These are phyloP conservation scores for Osmozyma mogii DNA, from an alignment of 805 yeast genomes.

Conservation along the genomic window DNA sequence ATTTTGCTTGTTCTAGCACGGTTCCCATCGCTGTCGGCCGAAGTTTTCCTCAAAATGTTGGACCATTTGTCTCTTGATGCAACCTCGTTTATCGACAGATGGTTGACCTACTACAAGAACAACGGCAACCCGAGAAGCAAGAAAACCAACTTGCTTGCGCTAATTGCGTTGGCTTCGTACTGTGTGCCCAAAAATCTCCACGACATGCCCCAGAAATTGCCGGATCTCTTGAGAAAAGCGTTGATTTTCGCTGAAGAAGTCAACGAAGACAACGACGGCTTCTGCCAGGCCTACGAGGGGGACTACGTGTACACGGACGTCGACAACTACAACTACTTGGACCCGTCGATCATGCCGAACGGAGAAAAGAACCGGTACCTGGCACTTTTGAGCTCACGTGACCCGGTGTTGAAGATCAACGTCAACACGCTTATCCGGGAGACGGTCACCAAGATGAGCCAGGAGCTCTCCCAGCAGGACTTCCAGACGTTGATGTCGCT, in stretches of 20 bases:
- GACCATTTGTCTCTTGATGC: conserved; percentile 19
- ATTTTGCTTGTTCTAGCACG: conserved; percentile 30
- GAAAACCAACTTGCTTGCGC: conserved; percentile 59
- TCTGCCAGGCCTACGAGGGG: conserved; percentile 28
- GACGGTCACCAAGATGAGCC: conserved; percentile 19
- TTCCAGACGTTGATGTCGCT: conserved; percentile 29
- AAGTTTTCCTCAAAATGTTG: conserved; percentile 26
- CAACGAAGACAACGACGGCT: conserved; percentile 41
- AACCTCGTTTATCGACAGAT: conserved; percentile 19
- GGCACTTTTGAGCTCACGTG: conserved; percentile 20
- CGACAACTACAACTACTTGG: conserved; percentile 34
- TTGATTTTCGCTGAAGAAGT: conserved; percentile 63
- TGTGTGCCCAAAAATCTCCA: conserved; percentile 18
- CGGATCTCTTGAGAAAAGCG: conserved; percentile 22
- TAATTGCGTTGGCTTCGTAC: conserved; percentile 41
- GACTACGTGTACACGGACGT: conserved; percentile 34
- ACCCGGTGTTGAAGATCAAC: conserved; percentile 36
- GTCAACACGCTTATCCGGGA: conserved; percentile 37
- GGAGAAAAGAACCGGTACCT: conserved; percentile 36
- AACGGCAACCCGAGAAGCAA: conserved; percentile 70
- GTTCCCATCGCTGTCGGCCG: conserved; percentile 26
- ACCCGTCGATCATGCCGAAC: conserved; percentile 32
- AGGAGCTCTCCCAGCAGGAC: conserved; percentile 16
- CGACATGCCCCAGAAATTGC: conserved; percentile 13
- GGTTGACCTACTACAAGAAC: conserved; percentile 37